Percentiles rank a stretch among this genome's conserved stretches.
Conservation (phyloP, 2,329 filamentous ascomycete genomes). For the Colletotrichum gloeosporioides region DNA sequence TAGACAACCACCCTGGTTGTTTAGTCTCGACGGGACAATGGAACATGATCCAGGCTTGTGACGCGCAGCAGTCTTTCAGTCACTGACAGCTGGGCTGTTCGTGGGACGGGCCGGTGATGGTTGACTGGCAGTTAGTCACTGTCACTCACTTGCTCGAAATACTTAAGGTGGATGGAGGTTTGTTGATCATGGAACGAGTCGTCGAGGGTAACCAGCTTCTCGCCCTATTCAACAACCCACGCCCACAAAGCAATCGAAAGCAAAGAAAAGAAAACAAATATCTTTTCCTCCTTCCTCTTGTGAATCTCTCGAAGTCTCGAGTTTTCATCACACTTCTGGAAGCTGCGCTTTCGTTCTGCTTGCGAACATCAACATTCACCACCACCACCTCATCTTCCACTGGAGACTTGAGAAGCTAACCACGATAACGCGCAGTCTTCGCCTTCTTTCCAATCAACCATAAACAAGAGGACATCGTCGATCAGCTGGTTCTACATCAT, state of each 20-base stretch:
- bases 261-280: neutral
- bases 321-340: neutral
- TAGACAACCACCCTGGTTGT: neutral
- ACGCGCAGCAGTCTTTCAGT: conserved; percentile 8
- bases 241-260: neutral
- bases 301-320: neutral
- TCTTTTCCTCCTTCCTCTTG: neutral
- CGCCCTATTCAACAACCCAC: neutral
- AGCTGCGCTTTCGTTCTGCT: neutral
- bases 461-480: conserved; percentile 21
- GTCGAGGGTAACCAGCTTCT: neutral
- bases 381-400: neutral
- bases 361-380: neutral
- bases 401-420: neutral
- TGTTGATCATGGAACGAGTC: neutral
- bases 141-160: neutral
- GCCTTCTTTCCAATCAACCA: conserved; percentile 1
- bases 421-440: neutral
- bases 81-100: conserved; percentile 2
- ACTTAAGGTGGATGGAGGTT: neutral
- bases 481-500: conserved; percentile 40
- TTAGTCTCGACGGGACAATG: conserved; percentile 1
- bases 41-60: conserved; percentile 21
- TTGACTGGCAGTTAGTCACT: conserved; percentile 9
- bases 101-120: conserved; percentile 2